Evolutionary conservation across 2,329 filamentous ascomycete genomes (phyloP).

Genomic region (Xylariaceae sp.): DNA sequence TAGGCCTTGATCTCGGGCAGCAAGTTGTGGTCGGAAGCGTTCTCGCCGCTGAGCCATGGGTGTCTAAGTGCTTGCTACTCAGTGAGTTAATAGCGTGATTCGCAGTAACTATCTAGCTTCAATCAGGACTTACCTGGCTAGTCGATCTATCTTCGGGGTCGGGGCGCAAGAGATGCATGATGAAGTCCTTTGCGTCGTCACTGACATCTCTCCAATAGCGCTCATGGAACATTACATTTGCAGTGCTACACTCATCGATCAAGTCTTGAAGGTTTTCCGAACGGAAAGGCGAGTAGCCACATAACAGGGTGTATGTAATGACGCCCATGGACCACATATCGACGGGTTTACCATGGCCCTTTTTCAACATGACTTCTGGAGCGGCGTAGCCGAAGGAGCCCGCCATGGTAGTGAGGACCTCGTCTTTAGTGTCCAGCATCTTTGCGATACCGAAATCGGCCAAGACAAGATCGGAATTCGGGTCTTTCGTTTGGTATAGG

Average conservation of each 20-base stretch:
- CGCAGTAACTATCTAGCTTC: background rate
- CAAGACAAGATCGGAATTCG: conserved; percentile 84
- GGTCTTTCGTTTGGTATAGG: conserved; percentile 82
- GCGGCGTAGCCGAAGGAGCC: conserved; percentile 98
- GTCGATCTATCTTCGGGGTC: conserved; percentile 78
- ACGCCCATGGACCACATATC: conserved; percentile 99
- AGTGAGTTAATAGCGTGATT: conserved; percentile 4
- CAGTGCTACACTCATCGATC: conserved; percentile 89
- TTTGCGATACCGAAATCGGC: conserved; percentile 99
- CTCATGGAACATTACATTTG: conserved; percentile 91
- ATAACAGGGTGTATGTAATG: conserved; percentile 97
- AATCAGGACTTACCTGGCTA: conserved; percentile 66
- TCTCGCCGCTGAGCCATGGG: conserved; percentile 89
- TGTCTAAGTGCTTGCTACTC: conserved; percentile 77
- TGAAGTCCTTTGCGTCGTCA: conserved; percentile 93
- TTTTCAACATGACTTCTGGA: conserved; percentile 97
- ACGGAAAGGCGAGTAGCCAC: conserved; percentile 97
- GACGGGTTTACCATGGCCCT: conserved; percentile 95
- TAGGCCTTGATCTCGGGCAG: conserved; percentile 95
- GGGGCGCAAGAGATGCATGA: conserved; percentile 79
- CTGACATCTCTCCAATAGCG: conserved; percentile 99
- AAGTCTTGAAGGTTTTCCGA: conserved; percentile 92
- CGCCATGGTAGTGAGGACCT: conserved; percentile 96
- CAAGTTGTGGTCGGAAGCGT: conserved; percentile 94
- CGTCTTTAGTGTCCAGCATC: conserved; percentile 89